Percentiles rank a stretch among this genome's conserved stretches.
phyloP scores from a whole-genome alignment of 2,329 filamentous ascomycete species.

The Hymenotorrendiella dingleyae region DNA sequence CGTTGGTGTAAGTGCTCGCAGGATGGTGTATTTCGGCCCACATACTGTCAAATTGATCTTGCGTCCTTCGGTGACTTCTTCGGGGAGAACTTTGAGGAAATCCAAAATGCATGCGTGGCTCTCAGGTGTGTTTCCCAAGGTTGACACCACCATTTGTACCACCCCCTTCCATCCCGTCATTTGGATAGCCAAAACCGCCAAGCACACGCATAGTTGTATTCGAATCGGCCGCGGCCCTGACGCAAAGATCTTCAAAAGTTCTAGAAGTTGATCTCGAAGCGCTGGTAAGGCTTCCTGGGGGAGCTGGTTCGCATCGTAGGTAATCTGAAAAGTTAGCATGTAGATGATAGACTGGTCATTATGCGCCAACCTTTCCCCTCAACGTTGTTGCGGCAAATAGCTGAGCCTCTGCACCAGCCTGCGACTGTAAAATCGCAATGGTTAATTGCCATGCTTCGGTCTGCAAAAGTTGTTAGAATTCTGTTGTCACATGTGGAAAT shows the following conservation, averaged over 20 bases:
- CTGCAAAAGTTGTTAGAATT: slow-evolving; percentile 40
- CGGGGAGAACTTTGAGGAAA: slow-evolving; percentile 91
- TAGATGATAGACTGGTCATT: background rate
- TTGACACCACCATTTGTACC: slow-evolving; percentile 70
- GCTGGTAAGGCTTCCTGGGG: slow-evolving; percentile 66
- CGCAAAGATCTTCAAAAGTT: slow-evolving; percentile 74
- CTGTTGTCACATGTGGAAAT: background rate
- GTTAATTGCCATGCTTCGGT: slow-evolving; percentile 87
- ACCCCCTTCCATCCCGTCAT: slow-evolving; percentile 96
- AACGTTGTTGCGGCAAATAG: slow-evolving; percentile 94
- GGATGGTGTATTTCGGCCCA: slow-evolving; percentile 56
- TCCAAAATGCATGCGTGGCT: slow-evolving; percentile 87
- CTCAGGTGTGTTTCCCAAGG: slow-evolving; percentile 69
- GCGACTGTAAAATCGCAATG: slow-evolving; percentile 78
- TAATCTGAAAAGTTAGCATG: slow-evolving; percentile 59
- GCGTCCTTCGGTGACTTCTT: slow-evolving; percentile 98
- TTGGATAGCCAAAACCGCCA: slow-evolving; percentile 92
- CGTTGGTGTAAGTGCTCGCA: slow-evolving; percentile 31
- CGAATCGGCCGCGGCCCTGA: slow-evolving; percentile 77
- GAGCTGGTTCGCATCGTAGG: slow-evolving; percentile 90
- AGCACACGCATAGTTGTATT: slow-evolving; percentile 88
- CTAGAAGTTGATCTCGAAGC: slow-evolving; percentile 77
- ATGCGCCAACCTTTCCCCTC: slow-evolving; percentile 79
- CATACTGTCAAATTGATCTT: slow-evolving; percentile 99
- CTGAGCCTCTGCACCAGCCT: slow-evolving; percentile 76